Conservation (phyloP, 2,329 filamentous ascomycete species). For the Beauveria brongniartii region DNA sequence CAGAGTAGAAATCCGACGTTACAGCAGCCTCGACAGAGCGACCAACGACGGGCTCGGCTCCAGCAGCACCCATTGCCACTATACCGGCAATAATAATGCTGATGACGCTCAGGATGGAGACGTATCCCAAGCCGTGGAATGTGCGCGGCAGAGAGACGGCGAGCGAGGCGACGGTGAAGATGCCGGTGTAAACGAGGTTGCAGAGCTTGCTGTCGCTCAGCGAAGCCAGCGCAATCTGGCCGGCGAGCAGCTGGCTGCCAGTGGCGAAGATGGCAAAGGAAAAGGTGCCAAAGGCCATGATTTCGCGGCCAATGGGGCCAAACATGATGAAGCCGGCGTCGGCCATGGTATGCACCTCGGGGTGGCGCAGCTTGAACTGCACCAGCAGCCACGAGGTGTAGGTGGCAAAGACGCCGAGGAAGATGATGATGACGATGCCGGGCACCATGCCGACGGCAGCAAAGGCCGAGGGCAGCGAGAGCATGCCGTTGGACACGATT, state of each 20-base stretch:
- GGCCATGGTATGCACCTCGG: constrained; percentile 49
- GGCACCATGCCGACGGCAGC: constrained; percentile 45
- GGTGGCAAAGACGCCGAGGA: constrained; percentile 41
- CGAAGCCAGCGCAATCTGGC: constrained; percentile 39
- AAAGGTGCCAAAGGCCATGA: constrained; percentile 40
- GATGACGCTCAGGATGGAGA: constrained; percentile 34
- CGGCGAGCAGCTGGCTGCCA: constrained; percentile 42
- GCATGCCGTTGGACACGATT: constrained; percentile 46
- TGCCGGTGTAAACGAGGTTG: constrained; percentile 40
- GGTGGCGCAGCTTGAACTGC: constrained; percentile 45
- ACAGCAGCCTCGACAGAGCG: constrained; percentile 30
- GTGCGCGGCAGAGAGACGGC: constrained; percentile 40
- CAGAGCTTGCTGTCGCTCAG: constrained; percentile 40
- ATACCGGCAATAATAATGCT: constrained; percentile 42
- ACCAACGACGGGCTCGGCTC: constrained; percentile 29
- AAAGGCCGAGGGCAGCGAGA: constrained; percentile 42
- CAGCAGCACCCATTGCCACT: constrained; percentile 42
- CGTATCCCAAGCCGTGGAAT: constrained; percentile 38
- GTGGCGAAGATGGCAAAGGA: constrained; percentile 44
- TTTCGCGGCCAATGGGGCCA: constrained; percentile 41
- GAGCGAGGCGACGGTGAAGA: constrained; percentile 40
- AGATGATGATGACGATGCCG: constrained; percentile 41
- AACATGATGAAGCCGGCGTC: constrained; percentile 47
- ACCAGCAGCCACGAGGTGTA: constrained; percentile 42
- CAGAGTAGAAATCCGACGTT: constrained; percentile 23